A percentile compares a stretch with the other conserved stretches of the same genome.
These are phyloP conservation scores for Evansstolkia leycettana DNA, from an alignment of 495 filamentous ascomycete genomes.

Conservation along the genomic window DNA sequence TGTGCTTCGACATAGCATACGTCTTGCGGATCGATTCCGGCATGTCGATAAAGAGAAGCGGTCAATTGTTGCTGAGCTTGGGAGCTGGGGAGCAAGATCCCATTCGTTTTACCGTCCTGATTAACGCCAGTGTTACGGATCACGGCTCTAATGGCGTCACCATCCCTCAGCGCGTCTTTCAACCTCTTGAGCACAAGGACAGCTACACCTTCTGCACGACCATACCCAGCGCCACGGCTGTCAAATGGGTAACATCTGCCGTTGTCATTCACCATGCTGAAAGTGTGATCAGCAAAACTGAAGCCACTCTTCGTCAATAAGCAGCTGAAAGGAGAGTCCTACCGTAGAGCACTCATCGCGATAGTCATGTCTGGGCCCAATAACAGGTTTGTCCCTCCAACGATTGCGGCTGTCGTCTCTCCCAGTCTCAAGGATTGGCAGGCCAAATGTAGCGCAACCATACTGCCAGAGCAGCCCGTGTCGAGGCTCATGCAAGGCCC, in stretches of 20 bases:
- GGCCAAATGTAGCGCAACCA: slow-evolving; percentile 16
- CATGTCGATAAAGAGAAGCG: slow-evolving; percentile 16
- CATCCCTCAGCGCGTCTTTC: slow-evolving; percentile 37
- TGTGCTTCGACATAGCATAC: slow-evolving; percentile 37
- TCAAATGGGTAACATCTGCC: slow-evolving; percentile 35
- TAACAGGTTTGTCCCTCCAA: slow-evolving; percentile 33
- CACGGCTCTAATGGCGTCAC: slow-evolving; percentile 48
- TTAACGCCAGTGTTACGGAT: slow-evolving; percentile 47
- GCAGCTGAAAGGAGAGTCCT: too few relatives aligned
- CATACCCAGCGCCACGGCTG: slow-evolving; percentile 27
- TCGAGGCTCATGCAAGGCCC: slow-evolving; percentile 17
- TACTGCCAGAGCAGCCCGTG: slow-evolving; percentile 18
- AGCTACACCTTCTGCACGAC: slow-evolving; percentile 47
- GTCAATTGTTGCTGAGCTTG: slow-evolving; percentile 21
- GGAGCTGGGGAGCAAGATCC: slow-evolving; percentile 20
- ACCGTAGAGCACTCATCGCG: too few relatives aligned
- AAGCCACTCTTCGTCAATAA: not conserved
- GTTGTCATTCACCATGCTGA: too few relatives aligned
- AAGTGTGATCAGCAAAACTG: not conserved
- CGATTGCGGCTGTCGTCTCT: slow-evolving; percentile 27
- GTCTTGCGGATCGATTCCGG: slow-evolving; percentile 14
- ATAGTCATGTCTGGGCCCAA: too few relatives aligned
- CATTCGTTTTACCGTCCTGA: slow-evolving; percentile 19
- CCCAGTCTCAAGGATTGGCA: slow-evolving; percentile 10
- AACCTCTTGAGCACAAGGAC: slow-evolving; percentile 49